These are phyloP conservation scores for Epichloe coenophiala DNA, from an alignment of 2,329 filamentous ascomycete species.

Conservation along the genomic window DNA sequence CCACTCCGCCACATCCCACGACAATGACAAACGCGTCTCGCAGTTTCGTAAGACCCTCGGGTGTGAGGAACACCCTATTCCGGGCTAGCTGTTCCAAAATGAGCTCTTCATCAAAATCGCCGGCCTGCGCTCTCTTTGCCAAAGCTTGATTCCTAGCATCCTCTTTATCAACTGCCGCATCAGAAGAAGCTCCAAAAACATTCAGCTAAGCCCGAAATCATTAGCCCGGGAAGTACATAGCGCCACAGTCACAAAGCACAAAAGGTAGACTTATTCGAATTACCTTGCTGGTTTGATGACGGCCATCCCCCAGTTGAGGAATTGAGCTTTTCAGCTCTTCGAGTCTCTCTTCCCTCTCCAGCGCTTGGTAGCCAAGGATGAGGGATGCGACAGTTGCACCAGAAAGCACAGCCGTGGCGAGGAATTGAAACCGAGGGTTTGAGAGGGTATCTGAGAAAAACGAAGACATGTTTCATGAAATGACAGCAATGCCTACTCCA, in stretches of 20 bases:
- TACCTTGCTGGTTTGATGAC: slow-evolving; percentile 12
- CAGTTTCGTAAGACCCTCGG: slow-evolving; percentile 67
- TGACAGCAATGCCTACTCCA: not conserved
- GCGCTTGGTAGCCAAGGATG: slow-evolving; percentile 47
- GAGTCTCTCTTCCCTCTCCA: slow-evolving; percentile 40
- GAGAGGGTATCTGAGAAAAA: slow-evolving; percentile 29
- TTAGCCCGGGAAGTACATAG: not conserved
- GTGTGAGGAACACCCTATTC: slow-evolving; percentile 79
- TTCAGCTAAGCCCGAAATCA: slow-evolving; percentile 35
- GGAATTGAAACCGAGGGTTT: slow-evolving; percentile 45
- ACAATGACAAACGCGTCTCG: slow-evolving; percentile 74
- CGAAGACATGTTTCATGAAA: slow-evolving; percentile 25
- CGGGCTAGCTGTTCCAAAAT: slow-evolving; percentile 90
- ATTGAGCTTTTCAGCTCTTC: slow-evolving; percentile 48
- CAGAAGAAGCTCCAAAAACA: slow-evolving; percentile 41
- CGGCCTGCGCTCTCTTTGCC: slow-evolving; percentile 45
- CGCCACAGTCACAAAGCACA: not conserved
- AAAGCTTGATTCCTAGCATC: slow-evolving; percentile 46
- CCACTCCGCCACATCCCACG: slow-evolving; percentile 88
- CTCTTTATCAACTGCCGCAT: slow-evolving; percentile 38
- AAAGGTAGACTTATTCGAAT: not conserved
- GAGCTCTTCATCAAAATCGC: slow-evolving; percentile 61
- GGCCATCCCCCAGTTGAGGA: slow-evolving; percentile 20
- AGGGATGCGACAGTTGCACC: slow-evolving; percentile 46
- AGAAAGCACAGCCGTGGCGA: slow-evolving; percentile 55